A percentile compares a stretch with the other conserved stretches of the same genome.
Conservation (phyloP, 345 rosid species). For the Lepidium didymum region DNA sequence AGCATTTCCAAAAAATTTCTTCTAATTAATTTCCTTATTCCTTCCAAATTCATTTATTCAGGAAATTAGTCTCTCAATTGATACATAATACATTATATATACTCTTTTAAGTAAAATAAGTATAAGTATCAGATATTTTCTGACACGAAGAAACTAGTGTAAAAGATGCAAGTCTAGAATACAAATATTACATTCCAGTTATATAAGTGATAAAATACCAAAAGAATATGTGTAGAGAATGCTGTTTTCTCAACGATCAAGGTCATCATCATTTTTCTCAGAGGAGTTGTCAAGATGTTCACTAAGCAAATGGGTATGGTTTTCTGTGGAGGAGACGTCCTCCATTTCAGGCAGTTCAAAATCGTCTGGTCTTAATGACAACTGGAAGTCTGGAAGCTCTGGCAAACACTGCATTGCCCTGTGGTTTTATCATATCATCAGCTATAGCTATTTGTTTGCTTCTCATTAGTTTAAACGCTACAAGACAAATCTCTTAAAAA, state of each 20-base stretch:
- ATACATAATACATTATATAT: background rate
- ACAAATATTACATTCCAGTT: constrained; percentile 8
- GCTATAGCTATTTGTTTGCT: background rate
- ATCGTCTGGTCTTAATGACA: constrained; percentile 78
- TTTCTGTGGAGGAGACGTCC: constrained; percentile 43
- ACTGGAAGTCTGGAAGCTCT: constrained; percentile 77
- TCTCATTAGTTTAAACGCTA: background rate
- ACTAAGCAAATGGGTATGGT: constrained; percentile 42
- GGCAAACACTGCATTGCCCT: constrained; percentile 75
- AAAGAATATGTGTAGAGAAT: constrained; percentile 4
- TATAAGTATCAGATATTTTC: constrained; percentile 11
- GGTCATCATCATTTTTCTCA: constrained; percentile 28
- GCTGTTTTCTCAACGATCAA: constrained; percentile 20
- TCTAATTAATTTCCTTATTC: background rate
- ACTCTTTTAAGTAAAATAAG: background rate
- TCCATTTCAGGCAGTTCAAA: constrained; percentile 56
- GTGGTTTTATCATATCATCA: constrained; percentile 16
- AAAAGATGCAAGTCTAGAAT: constrained; percentile 3
- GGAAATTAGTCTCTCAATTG: background rate
- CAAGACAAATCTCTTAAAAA: background rate
- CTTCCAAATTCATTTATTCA: background rate
- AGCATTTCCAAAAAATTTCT: too few species aligned
- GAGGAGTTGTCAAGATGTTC: constrained; percentile 51
- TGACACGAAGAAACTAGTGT: constrained; percentile 9
- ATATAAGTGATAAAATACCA: constrained; percentile 6